Conservation (phyloP, 2,329 filamentous ascomycete species). For the Sporothrix inflata region DNA sequence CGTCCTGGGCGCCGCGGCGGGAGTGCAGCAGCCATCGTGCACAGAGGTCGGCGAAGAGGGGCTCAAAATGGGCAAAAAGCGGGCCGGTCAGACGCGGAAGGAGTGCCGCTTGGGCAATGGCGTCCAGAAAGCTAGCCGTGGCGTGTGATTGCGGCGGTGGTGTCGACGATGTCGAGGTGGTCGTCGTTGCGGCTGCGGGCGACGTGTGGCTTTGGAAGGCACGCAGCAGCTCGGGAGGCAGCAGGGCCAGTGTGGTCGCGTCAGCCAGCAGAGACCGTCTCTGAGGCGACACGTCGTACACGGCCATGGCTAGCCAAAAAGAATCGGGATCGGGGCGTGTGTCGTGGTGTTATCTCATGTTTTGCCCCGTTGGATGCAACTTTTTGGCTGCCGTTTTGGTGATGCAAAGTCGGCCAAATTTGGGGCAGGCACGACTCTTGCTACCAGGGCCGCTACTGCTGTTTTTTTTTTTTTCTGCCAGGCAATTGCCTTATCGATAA, state of each 20-base stretch:
- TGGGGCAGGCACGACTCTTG: neutral
- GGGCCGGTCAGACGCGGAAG: slow-evolving; percentile 69
- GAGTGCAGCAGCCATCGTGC: slow-evolving; percentile 71
- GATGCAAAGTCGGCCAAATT: slow-evolving; percentile 12
- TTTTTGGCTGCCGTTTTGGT: slow-evolving; percentile 20
- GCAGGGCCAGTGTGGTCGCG: slow-evolving; percentile 55
- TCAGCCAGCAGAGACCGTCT: slow-evolving; percentile 61
- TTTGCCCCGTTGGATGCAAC: slow-evolving; percentile 3
- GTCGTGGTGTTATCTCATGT: slow-evolving; percentile 23
- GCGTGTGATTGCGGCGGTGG: slow-evolving; percentile 5
- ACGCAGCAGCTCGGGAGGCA: slow-evolving; percentile 72
- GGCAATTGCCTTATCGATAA: slow-evolving; percentile 31
- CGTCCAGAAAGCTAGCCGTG: slow-evolving; percentile 64
- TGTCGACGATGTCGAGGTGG: slow-evolving; percentile 10
- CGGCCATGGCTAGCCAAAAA: slow-evolving; percentile 50
- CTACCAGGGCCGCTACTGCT: slow-evolving; percentile 13
- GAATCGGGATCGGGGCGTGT: neutral
- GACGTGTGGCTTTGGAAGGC: slow-evolving; percentile 67
- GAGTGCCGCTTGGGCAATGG: slow-evolving; percentile 70
- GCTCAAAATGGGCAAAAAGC: slow-evolving; percentile 74
- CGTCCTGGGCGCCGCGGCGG: slow-evolving; percentile 44
- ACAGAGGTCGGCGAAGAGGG: slow-evolving; percentile 78
- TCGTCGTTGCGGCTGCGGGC: neutral
- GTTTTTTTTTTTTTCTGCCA: slow-evolving; percentile 27
- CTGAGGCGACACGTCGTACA: slow-evolving; percentile 59